Evolutionary conservation across 176 grass and related monocot genomes (phyloP).

Genomic region (Thinopyrum elongatum): DNA sequence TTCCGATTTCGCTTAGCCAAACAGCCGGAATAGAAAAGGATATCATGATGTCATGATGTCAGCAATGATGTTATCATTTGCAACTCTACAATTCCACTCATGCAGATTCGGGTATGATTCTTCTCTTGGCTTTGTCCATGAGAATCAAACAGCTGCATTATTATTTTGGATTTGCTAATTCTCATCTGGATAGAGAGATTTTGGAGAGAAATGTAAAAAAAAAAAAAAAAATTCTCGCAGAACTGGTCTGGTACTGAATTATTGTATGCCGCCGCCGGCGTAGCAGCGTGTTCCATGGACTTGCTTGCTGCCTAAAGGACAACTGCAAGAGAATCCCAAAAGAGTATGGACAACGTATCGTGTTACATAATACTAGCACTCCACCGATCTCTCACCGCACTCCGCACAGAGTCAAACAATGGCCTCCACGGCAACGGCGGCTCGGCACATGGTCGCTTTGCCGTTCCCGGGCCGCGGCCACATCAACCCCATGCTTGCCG

Average conservation of each 20-base stretch:
- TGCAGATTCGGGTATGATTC: no score
- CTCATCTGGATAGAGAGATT: no score
- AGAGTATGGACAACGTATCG: neutral
- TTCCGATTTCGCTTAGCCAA: no score
- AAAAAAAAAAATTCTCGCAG: no score
- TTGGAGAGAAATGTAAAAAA: no score
- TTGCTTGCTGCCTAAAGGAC: neutral
- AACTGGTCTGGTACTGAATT: neutral
- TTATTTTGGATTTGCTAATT: no score
- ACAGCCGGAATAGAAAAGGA: no score
- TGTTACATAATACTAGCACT: neutral
- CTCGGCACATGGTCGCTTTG: slow-evolving; percentile 52
- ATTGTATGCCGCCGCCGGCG: neutral
- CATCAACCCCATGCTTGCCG: slow-evolving; percentile 70
- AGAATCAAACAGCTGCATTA: no score
- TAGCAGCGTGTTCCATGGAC: neutral
- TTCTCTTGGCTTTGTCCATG: no score
- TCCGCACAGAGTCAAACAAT: neutral
- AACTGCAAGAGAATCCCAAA: neutral
- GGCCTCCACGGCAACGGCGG: neutral
- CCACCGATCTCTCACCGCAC: neutral
- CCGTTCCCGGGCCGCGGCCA: slow-evolving; percentile 75
- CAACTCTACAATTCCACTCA: no score
- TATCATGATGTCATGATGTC: no score
- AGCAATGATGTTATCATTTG: no score